Percentiles rank a stretch among this genome's conserved stretches.
Conservation (phyloP, 768 basidiomycete species). For the Coprinopsis cinerea region DNA sequence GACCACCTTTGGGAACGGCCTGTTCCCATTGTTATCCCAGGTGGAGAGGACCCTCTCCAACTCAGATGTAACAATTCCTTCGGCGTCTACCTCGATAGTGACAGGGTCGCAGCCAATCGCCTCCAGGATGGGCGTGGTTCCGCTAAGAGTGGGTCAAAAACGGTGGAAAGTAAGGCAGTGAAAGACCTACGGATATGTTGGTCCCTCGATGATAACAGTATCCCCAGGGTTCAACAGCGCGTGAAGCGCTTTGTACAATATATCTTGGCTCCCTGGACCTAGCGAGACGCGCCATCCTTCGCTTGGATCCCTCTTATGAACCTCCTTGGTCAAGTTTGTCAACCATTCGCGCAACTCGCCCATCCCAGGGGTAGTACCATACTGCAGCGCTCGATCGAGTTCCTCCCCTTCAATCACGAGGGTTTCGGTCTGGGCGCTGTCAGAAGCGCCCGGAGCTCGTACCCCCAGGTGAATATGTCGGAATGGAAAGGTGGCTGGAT, state of each 20-base stretch:
- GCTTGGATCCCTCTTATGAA: conserved; percentile 42
- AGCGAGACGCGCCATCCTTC: conserved; percentile 1
- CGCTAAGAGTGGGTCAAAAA: conserved; percentile 29
- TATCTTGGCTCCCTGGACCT: conserved; percentile 59
- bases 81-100: conserved; percentile 68
- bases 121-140: conserved; percentile 56
- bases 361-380: conserved; percentile 57
- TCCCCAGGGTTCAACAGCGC: conserved; percentile 69
- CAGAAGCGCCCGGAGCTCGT: conserved; percentile 30
- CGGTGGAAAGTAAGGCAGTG: conserved; percentile 6
- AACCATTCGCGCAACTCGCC: conserved; percentile 51
- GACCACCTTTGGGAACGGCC: conserved; percentile 65
- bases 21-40: conserved; percentile 53
- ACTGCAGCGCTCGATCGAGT: conserved; percentile 56
- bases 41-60: conserved; percentile 57
- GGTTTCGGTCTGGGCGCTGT: conserved; percentile 18
- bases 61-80: conserved; percentile 53
- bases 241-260: conserved; percentile 59
- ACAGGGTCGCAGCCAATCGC: conserved; percentile 39
- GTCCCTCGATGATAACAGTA: conserved; percentile 72
- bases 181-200: conserved; percentile 59
- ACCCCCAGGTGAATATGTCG: conserved; percentile 53
- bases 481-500: conserved; percentile 76
- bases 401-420: conserved; percentile 45
- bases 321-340: conserved; percentile 48